phyloP scores from a whole-genome alignment of 345 rosid genomes.

The Combretum micranthum region DNA sequence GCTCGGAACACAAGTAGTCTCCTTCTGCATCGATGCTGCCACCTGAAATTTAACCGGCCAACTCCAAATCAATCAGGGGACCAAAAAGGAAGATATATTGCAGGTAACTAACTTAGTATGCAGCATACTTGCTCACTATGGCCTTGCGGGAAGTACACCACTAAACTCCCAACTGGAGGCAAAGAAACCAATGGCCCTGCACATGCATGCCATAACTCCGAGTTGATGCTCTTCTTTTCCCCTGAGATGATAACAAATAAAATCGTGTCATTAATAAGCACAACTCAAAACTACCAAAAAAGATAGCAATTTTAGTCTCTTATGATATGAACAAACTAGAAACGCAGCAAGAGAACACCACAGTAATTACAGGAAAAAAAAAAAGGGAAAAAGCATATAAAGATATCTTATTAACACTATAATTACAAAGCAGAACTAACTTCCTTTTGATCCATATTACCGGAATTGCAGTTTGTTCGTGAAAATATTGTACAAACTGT shows the following conservation, averaged over 20 bases:
- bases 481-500: too few relatives aligned
- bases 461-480: too few relatives aligned
- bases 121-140: slow-evolving; percentile 83
- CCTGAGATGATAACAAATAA: slow-evolving; percentile 37
- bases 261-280: background rate
- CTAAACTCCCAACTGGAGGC: slow-evolving; percentile 92
- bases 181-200: slow-evolving; percentile 91
- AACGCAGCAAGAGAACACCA: too few relatives aligned
- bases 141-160: slow-evolving; percentile 97
- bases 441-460: too few relatives aligned
- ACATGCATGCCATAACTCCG: slow-evolving; percentile 97
- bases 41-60: slow-evolving; percentile 35
- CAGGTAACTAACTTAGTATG: slow-evolving; percentile 12
- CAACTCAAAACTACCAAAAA: too few relatives aligned
- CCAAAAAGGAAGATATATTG: slow-evolving; percentile 8
- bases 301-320: too few relatives aligned
- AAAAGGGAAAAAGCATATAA: too few relatives aligned
- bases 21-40: slow-evolving; percentile 75
- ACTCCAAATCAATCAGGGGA: slow-evolving; percentile 11
- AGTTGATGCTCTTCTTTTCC: slow-evolving; percentile 75
- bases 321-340: too few relatives aligned
- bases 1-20: slow-evolving; percentile 57
- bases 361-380: too few relatives aligned
- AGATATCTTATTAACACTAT: too few relatives aligned
- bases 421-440: too few relatives aligned